Percentiles rank a stretch among this genome's conserved stretches.
Conservation (phyloP, 2,329 filamentous ascomycete species). For the Epichloe sylvatica region DNA sequence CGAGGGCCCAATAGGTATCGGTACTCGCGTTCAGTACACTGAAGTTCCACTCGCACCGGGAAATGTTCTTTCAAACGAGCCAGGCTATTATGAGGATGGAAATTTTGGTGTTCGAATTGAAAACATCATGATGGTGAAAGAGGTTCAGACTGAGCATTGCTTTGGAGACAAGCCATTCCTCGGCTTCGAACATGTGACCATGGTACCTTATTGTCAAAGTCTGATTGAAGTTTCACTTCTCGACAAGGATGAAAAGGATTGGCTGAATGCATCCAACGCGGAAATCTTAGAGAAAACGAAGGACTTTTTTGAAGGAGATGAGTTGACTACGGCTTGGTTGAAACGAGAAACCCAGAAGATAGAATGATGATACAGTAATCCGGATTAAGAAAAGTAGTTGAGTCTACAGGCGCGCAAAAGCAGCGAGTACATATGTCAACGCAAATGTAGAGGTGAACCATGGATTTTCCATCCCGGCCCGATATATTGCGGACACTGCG, state of each 20-base stretch:
- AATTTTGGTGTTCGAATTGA: constrained; percentile 92
- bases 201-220: constrained; percentile 88
- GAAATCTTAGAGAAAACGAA: constrained; percentile 74
- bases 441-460: constrained; percentile 58
- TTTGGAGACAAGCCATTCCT: constrained; percentile 92
- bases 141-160: constrained; percentile 71
- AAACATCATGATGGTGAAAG: constrained; percentile 83
- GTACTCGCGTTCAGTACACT: constrained; percentile 77
- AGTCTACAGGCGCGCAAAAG: constrained; percentile 30
- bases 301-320: constrained; percentile 58
- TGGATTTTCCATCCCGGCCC: constrained; percentile 41
- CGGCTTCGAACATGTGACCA: constrained; percentile 92
- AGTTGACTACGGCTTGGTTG: constrained; percentile 64
- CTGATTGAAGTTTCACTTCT: constrained; percentile 65
- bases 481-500: constrained; percentile 27
- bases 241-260: constrained; percentile 60
- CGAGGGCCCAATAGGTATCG: constrained; percentile 92
- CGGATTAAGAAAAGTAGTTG: constrained; percentile 15
- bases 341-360: constrained; percentile 62
- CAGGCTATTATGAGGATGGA: constrained; percentile 93
- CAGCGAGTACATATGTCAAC: constrained; percentile 56
- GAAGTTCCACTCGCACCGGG: constrained; percentile 83
- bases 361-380: background rate
- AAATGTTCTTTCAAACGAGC: constrained; percentile 92
- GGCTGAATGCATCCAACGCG: constrained; percentile 75